Evolutionary conservation across 768 basidiomycete species (phyloP).

Genomic region (Suillus fuscotomentosus): DNA sequence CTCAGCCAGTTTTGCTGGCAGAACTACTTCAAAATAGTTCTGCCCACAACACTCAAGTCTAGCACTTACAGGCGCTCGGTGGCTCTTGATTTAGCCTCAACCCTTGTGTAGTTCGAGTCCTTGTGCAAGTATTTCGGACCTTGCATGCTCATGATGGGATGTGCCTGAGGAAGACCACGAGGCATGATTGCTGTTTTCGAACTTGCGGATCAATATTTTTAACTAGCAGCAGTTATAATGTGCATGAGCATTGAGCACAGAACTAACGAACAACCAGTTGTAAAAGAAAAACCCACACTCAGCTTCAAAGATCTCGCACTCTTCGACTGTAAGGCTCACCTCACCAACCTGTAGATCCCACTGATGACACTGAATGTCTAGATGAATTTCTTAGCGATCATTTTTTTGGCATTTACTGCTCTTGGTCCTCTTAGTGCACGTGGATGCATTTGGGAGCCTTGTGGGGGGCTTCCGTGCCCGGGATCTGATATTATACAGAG

Average conservation of each 20-base stretch:
- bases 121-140: too few species aligned
- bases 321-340: neutral
- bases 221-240: neutral
- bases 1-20: too few species aligned
- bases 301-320: neutral
- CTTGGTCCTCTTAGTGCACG: neutral
- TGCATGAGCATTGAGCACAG: neutral
- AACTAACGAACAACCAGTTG: neutral
- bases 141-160: neutral
- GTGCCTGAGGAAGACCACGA: neutral
- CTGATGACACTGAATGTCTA: neutral
- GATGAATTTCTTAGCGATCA: neutral
- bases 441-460: conserved; percentile 7
- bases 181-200: neutral
- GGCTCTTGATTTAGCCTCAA: neutral
- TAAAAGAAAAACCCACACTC: neutral
- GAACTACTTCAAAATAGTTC: too few species aligned
- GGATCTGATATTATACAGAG: fast-evolving
- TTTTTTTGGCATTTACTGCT: neutral
- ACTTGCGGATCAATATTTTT: neutral
- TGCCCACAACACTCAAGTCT: too few species aligned
- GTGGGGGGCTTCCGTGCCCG: conserved; percentile 2
- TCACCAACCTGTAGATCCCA: neutral
- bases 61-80: too few species aligned
- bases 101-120: neutral